Evolutionary conservation across 306 rosid genomes (phyloP).

Genomic region (Cucurbita moschata): DNA sequence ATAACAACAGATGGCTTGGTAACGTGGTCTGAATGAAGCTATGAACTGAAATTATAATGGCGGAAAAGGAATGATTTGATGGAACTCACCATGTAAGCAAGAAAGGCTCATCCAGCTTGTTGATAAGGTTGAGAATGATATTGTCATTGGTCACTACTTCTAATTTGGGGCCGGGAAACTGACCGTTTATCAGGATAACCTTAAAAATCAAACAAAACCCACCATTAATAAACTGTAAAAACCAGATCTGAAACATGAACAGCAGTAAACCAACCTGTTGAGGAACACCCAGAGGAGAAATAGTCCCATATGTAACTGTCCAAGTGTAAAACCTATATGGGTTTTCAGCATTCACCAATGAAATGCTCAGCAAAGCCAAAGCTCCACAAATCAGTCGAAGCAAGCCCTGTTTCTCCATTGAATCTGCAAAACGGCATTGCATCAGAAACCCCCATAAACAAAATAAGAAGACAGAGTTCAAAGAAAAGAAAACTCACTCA

Average conservation of each 20-base stretch:
- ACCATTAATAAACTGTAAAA: not conserved
- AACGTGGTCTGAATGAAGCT: not conserved
- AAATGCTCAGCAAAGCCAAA: constrained; percentile 25
- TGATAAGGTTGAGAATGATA: constrained; percentile 72
- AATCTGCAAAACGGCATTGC: constrained; percentile 15
- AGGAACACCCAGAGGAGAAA: constrained; percentile 63
- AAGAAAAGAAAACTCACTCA: not conserved
- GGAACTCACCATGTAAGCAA: constrained; percentile 62
- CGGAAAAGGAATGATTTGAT: not conserved
- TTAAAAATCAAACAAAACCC: constrained; percentile 15
- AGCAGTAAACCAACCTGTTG: constrained; percentile 57
- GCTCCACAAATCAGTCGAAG: constrained; percentile 24
- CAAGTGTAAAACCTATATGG: constrained; percentile 63
- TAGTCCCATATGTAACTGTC: constrained; percentile 84
- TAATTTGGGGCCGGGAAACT: constrained; percentile 93
- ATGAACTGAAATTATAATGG: not conserved
- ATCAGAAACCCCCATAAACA: not conserved
- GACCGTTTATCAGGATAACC: constrained; percentile 87
- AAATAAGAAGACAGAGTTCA: not conserved
- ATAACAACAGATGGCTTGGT: not conserved
- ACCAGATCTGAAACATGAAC: constrained; percentile 11
- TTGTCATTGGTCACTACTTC: constrained; percentile 82
- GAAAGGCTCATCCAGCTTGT: constrained; percentile 84
- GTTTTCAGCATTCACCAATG: constrained; percentile 57
- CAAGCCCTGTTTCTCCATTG: constrained; percentile 39